These are phyloP conservation scores for Jacaranda mimosifolia DNA, from an alignment of 257 asterid genomes.

Conservation along the genomic window DNA sequence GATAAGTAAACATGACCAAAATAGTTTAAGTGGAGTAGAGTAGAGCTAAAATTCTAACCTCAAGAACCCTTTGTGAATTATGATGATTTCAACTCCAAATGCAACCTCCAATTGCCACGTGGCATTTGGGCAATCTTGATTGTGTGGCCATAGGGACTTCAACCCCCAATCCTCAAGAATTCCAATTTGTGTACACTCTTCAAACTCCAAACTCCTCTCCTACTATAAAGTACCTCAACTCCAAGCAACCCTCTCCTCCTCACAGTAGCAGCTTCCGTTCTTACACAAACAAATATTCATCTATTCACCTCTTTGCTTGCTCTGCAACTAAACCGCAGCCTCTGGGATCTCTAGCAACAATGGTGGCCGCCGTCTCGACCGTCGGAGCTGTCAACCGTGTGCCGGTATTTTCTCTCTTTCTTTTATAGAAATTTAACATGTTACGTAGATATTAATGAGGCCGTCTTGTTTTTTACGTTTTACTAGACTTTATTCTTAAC, in stretches of 20 bases:
- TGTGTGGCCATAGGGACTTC: constrained; percentile 68
- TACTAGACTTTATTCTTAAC: neutral
- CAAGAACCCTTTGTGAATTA: constrained; percentile 27
- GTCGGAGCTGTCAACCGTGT: constrained; percentile 67
- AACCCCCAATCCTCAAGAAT: constrained; percentile 40
- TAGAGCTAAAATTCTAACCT: constrained; percentile 38
- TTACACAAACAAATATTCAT: neutral
- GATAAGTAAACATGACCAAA: neutral
- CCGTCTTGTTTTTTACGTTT: neutral
- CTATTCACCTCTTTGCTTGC: neutral
- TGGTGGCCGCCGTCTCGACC: constrained; percentile 72
- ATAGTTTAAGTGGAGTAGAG: constrained; percentile 38
- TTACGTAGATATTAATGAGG: too few relatives aligned
- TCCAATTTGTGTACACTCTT: constrained; percentile 48
- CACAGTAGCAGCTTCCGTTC: neutral
- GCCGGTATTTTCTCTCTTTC: constrained; percentile 46
- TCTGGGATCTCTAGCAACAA: constrained; percentile 20
- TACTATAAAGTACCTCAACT: constrained; percentile 32
- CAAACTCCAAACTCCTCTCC: neutral
- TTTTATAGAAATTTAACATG: neutral
- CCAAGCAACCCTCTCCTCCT: neutral
- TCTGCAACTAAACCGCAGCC: neutral
- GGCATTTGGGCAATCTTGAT: constrained; percentile 60
- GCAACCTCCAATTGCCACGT: constrained; percentile 49
- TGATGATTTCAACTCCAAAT: neutral